Conservation (phyloP, 73 alveolate species). For the Paramecium primaurelia region DNA sequence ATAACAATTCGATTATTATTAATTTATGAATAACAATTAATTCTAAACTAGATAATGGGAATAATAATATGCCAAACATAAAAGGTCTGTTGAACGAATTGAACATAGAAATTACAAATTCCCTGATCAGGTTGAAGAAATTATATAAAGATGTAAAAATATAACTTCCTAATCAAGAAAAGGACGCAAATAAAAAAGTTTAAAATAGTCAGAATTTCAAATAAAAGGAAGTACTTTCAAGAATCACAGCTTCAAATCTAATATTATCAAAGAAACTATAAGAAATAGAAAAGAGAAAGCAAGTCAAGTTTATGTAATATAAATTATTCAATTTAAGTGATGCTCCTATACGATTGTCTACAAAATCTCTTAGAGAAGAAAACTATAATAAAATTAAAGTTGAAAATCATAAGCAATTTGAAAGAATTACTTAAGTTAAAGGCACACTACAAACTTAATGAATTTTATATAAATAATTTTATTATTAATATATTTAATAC, state of each 20-base stretch:
- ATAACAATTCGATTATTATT: not conserved
- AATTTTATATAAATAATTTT: not conserved
- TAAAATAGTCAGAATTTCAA: not conserved
- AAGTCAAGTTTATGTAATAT: not conserved
- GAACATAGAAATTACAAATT: not conserved
- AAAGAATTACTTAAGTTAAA: not conserved
- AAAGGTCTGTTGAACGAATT: not conserved
- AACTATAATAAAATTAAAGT: not conserved
- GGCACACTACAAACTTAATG: conserved; percentile 28
- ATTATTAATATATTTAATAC: not conserved
- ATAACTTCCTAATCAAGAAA: not conserved
- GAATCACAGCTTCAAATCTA: not conserved
- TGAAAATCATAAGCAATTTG: not conserved
- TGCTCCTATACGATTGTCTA: not conserved
- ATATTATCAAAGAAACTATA: not conserved
- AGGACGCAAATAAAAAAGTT: not conserved
- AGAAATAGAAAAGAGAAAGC: not conserved
- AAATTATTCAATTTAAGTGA: not conserved
- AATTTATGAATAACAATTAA: not conserved
- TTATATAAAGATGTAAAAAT: not conserved
- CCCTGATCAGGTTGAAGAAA: not conserved
- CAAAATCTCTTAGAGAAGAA: conserved; percentile 26
- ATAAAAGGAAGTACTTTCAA: not conserved
- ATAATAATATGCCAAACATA: not conserved
- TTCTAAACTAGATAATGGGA: not conserved